Base-by-base conservation (phyloP, 139 green algal species). In the Closterium sp. region DNA sequence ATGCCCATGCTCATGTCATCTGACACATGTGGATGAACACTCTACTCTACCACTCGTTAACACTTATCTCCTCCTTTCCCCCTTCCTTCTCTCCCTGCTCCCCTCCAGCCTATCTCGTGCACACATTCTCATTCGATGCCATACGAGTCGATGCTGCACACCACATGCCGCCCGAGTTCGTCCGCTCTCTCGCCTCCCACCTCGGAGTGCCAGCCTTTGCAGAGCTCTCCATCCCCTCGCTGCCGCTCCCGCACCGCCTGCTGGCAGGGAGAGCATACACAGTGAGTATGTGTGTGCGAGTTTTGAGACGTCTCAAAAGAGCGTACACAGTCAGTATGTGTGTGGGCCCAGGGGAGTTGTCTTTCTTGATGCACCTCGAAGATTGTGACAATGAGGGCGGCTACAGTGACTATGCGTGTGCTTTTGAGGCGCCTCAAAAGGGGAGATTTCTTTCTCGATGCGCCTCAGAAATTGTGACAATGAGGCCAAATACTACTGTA, bases 111-210 rank as follows among this genome's bases (percentile, higher is more conserved):
- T 27, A 88, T 28, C 84, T 89, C 27, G 89, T 91, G 30, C 21
- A 28, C 31, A 89, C 32, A 9, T 91, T 87, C 27, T 13, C 30
- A 13, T 91, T 91, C 89, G 89, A 91, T 19, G 89, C 32, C 29
- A 70, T 91, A 21, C 89, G 89, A 17, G 88, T 91, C 89, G 89
- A 91, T 38, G 89, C 89, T 22, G 89, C 32, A 17, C 89, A 91
- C 84, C 84, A 87, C 32, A 91, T 91, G 89, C 13, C 79, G 0
- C 89, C 89, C 11, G 27, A 38, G 73, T 91, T 91, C 84, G 89
- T 91, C 24, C 29, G 73, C 29, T 38, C 28, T 3, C 29, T 90
- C 38, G 19, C 28, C 21, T 19, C 29, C 11, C 28, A 19, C 19
- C 28, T 31, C 1, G 30, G 88, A 17, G 88, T 90, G 88, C 34